A percentile compares a stretch with the other conserved stretches of the same genome.
These are phyloP conservation scores for Alternaria conjuncta DNA, from an alignment of 2,329 filamentous ascomycete species.

Conservation along the genomic window DNA sequence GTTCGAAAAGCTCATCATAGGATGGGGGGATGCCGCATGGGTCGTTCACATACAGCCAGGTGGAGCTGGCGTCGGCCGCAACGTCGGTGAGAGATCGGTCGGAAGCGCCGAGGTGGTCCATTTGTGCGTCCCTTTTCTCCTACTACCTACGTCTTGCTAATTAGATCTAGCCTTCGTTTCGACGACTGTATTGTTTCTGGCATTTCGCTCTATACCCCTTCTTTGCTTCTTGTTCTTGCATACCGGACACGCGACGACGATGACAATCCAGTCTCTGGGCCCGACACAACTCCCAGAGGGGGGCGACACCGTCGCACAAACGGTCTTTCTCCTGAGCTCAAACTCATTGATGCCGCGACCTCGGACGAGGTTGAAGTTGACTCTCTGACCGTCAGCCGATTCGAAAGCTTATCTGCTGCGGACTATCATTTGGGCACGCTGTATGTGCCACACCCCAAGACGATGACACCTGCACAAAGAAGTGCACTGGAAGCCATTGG, in stretches of 20 bases:
- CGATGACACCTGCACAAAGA: conserved; percentile 66
- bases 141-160: conserved; percentile 32
- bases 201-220: conserved; percentile 94
- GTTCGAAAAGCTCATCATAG: conserved; percentile 81
- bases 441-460: conserved; percentile 73
- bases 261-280: conserved; percentile 63
- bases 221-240: conserved; percentile 86
- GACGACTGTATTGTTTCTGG: conserved; percentile 97
- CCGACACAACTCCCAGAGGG: conserved; percentile 65
- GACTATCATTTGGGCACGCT: conserved; percentile 92
- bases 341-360: conserved; percentile 86
- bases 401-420: conserved; percentile 81
- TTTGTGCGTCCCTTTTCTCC: conserved; percentile 66
- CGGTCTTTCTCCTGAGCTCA: conserved; percentile 83
- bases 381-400: conserved; percentile 82
- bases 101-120: conserved; percentile 90
- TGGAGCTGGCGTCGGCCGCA: conserved; percentile 68
- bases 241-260: conserved; percentile 79
- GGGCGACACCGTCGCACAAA: conserved; percentile 76
- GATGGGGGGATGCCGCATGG: conserved; percentile 97
- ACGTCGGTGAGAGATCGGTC: conserved; percentile 72
- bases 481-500: conserved; percentile 80
- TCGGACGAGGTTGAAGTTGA: conserved; percentile 87
- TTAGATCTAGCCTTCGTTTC: conserved; percentile 71
- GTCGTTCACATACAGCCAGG: conserved; percentile 88